Evolutionary conservation across 1,284 basidiomycete genomes (phyloP).

Genomic region (Abortiporus biennis): DNA sequence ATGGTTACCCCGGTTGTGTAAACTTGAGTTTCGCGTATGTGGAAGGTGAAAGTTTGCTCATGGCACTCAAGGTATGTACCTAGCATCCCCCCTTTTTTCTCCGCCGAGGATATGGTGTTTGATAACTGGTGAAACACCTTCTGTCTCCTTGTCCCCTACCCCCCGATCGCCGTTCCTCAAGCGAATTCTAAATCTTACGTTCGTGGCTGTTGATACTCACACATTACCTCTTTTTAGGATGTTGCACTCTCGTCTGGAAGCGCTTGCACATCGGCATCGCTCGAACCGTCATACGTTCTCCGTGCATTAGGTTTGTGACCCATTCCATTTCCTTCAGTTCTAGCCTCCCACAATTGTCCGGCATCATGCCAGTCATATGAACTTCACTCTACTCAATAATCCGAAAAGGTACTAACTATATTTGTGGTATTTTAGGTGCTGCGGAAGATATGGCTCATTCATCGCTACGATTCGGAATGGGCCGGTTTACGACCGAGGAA

Average conservation of each 20-base stretch:
- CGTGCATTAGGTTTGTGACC: slow-evolving; percentile 79
- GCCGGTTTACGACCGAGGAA: slow-evolving; percentile 96
- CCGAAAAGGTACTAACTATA: slow-evolving; percentile 8
- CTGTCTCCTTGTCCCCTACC: too few species aligned
- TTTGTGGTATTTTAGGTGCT: slow-evolving; percentile 48
- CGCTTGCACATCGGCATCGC: slow-evolving; percentile 96
- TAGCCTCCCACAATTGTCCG: not conserved
- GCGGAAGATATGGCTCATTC: slow-evolving; percentile 99
- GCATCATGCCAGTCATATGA: not conserved
- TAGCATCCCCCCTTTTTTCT: slow-evolving; percentile 1
- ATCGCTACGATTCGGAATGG: slow-evolving; percentile 95
- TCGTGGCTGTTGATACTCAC: not conserved
- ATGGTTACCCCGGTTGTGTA: slow-evolving; percentile 89
- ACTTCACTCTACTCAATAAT: not conserved
- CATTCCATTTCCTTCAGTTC: not conserved
- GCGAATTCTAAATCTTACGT: not conserved
- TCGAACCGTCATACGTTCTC: slow-evolving; percentile 98
- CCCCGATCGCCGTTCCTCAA: not conserved
- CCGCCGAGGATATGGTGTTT: too few species aligned
- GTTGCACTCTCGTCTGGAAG: slow-evolving; percentile 97
- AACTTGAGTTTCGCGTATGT: slow-evolving; percentile 97
- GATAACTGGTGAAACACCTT: too few species aligned
- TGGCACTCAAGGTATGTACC: slow-evolving; percentile 90
- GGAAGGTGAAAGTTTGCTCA: slow-evolving; percentile 94
- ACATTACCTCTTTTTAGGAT: slow-evolving; percentile 47